Conservation (phyloP, 306 rosid genomes). For the Mimosa bimucronata region DNA sequence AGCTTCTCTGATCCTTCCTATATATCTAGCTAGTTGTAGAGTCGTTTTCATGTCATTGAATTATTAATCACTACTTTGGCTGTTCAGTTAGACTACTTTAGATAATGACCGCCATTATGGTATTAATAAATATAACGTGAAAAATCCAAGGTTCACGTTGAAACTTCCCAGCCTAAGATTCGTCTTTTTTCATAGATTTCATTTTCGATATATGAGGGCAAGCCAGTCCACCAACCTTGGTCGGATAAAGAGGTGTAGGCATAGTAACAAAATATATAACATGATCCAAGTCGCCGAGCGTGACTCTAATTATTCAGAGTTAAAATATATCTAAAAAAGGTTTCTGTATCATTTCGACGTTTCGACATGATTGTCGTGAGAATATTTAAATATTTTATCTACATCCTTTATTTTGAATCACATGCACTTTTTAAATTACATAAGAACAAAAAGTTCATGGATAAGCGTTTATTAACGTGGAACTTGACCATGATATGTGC, state of each 20-base stretch:
- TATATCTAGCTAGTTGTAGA: background rate
- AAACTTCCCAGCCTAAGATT: background rate
- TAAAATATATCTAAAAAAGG: background rate
- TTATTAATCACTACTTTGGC: background rate
- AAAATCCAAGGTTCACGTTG: background rate
- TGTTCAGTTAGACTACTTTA: background rate
- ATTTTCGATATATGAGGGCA: background rate
- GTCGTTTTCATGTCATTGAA: background rate
- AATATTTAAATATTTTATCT: background rate
- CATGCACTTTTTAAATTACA: background rate
- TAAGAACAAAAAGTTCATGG: background rate
- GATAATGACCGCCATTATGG: background rate
- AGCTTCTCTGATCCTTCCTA: background rate
- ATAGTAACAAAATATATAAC: background rate
- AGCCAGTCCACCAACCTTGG: background rate
- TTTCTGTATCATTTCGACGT: background rate
- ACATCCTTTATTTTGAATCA: background rate
- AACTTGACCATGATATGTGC: constrained; percentile 41
- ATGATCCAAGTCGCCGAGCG: background rate
- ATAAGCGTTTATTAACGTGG: background rate
- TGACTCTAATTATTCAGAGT: too few species aligned
- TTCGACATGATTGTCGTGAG: background rate
- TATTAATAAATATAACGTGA: background rate
- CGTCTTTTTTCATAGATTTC: background rate
- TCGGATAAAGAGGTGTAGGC: background rate